Conservation (phyloP, 1,284 basidiomycete genomes). For the Heterobasidion occidentale region DNA sequence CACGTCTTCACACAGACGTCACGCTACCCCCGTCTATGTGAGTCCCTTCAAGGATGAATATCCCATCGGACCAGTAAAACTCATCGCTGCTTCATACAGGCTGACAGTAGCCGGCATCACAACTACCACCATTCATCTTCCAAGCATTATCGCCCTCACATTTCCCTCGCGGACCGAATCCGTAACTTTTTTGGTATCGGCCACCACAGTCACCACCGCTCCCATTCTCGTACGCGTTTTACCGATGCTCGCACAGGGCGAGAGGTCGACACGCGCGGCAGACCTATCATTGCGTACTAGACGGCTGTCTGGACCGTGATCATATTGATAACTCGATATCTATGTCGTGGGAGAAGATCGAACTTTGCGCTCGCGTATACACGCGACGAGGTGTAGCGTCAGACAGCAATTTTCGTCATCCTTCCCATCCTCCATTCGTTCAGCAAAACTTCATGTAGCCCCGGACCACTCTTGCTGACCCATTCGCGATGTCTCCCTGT, state of each 20-base stretch:
- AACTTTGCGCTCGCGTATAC: neutral
- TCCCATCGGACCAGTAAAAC: neutral
- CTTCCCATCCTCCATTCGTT: neutral
- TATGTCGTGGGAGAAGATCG: neutral
- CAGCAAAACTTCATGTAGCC: neutral
- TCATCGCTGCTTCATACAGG: neutral
- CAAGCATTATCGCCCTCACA: constrained; percentile 11
- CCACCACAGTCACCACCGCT: constrained; percentile 15
- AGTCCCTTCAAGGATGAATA: constrained; percentile 1
- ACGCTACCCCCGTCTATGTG: constrained; percentile 9
- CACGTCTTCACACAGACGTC: constrained; percentile 10
- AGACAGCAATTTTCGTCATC: constrained; percentile 19
- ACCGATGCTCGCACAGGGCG: constrained; percentile 39
- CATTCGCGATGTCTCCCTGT: neutral
- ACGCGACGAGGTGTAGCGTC: neutral
- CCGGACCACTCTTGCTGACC: neutral
- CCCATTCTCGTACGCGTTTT: constrained; percentile 23
- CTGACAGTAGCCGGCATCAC: constrained; percentile 3
- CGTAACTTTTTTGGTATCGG: constrained; percentile 49
- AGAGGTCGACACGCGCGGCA: constrained; percentile 43
- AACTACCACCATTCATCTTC: constrained; percentile 3
- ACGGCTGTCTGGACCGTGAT: neutral
- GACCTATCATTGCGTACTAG: constrained; percentile 43
- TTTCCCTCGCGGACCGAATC: constrained; percentile 36
- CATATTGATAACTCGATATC: neutral